phyloP scores from a whole-genome alignment of 306 rosid genomes.

The Cucurbita moschata region DNA sequence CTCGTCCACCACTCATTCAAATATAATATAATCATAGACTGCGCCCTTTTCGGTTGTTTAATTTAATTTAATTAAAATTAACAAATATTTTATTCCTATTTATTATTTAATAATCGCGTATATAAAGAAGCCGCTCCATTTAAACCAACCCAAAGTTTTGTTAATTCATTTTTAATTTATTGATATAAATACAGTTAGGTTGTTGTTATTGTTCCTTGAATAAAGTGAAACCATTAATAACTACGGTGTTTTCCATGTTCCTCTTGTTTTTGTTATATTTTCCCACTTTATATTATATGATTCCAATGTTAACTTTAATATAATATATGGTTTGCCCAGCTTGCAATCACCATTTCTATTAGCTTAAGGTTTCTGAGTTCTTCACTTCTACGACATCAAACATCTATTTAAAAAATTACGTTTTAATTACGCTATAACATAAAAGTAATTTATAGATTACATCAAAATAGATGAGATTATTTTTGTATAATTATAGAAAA shows the following conservation, averaged over 20 bases:
- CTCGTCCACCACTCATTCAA: background rate
- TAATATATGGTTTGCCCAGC: background rate
- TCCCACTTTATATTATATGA: background rate
- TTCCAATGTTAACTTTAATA: background rate
- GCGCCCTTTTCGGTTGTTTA: background rate
- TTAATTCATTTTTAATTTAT: background rate
- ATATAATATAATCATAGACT: background rate
- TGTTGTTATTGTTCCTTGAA: background rate
- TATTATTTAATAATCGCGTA: background rate
- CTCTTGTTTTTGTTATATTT: background rate
- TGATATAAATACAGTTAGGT: background rate
- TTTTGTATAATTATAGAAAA: background rate
- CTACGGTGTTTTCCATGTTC: slow-evolving; percentile 1
- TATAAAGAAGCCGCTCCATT: background rate
- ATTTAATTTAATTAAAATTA: background rate
- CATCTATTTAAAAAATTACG: too few relatives aligned
- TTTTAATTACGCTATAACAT: too few relatives aligned
- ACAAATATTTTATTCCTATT: background rate
- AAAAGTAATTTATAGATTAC: background rate
- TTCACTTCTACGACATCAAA: background rate
- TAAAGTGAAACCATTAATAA: background rate
- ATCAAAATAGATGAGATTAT: background rate
- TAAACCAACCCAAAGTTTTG: background rate
- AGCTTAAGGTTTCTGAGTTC: background rate
- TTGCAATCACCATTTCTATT: too few relatives aligned